Evolutionary conservation across 2,329 filamentous ascomycete species (phyloP).

Genomic region (Thermomyces lanuginosus): DNA sequence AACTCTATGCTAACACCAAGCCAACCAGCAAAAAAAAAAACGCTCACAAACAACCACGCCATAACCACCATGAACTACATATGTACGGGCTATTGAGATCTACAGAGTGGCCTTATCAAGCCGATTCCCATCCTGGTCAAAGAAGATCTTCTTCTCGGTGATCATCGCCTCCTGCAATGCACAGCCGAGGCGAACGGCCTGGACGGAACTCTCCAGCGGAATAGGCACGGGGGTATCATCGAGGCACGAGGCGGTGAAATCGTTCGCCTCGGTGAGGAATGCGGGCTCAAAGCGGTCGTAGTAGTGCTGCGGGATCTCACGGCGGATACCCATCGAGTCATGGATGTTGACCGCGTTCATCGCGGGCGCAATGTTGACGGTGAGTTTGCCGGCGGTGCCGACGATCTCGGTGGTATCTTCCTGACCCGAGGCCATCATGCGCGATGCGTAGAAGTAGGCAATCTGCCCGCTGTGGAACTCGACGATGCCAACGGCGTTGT

Average conservation of each 20-base stretch:
- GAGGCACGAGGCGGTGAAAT: slow-evolving; percentile 44
- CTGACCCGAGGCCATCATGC: slow-evolving; percentile 54
- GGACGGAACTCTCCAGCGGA: slow-evolving; percentile 40
- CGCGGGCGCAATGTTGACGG: slow-evolving; percentile 43
- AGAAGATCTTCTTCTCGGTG: slow-evolving; percentile 40
- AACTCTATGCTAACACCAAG: too few relatives aligned
- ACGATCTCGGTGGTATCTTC: slow-evolving; percentile 53
- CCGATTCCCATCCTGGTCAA: slow-evolving; percentile 38
- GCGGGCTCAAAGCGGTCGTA: slow-evolving; percentile 47
- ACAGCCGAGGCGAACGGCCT: slow-evolving; percentile 28
- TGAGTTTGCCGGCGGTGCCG: slow-evolving; percentile 47
- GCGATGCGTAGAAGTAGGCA: slow-evolving; percentile 45
- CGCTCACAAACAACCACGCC: too few relatives aligned
- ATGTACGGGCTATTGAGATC: too few relatives aligned
- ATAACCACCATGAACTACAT: too few relatives aligned
- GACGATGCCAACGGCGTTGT: slow-evolving; percentile 47
- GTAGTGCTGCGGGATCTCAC: slow-evolving; percentile 46
- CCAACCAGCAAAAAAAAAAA: too few relatives aligned
- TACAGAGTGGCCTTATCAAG: slow-evolving; percentile 28
- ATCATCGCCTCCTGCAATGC: slow-evolving; percentile 43
- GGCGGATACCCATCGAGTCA: slow-evolving; percentile 36
- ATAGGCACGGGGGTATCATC: slow-evolving; percentile 41
- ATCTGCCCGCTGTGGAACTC: slow-evolving; percentile 50
- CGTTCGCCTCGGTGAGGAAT: slow-evolving; percentile 47
- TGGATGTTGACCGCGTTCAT: slow-evolving; percentile 40